Evolutionary conservation across 805 yeast species (phyloP), one percentile per base, ranked within the genome.

Genomic region (Metschnikowia dekortorum): DNA sequence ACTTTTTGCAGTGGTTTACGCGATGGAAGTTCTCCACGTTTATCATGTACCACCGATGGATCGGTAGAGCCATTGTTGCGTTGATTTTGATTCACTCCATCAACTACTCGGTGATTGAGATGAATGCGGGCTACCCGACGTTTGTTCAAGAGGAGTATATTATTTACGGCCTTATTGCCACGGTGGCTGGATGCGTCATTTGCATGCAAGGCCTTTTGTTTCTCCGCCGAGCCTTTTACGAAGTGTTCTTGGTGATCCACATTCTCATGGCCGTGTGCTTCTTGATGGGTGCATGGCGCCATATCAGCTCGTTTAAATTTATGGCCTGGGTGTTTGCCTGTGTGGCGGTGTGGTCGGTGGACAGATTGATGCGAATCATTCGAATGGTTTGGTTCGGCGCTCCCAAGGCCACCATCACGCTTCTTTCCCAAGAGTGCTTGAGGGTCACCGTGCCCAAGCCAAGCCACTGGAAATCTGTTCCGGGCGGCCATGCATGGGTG

Each of bases 401-500:
- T 31, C 76, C 75, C 1, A 53, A 56, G 16, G 68, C 75, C 1
- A 52, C 54, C 7, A 63, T 72, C 8, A 49, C 57, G 2, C 53
- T 72, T 37, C 53, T 68, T 30, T 64, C 68, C 1, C 69, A 68
- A 39, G 75, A 71, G 42, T 69, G 73, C n/a, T 61, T 72, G 41
- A 64, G 68, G 50, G 70, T 72, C 1, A 52, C 55, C 1, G 65
- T 69, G 4, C 72, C 74, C 6, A 69, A 63, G 33, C 76, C 77
- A 18, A 51, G 49, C 8, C 56, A 62, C 55, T 72, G 76, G 77
- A 60, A 61, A 9, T 54, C 71, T 0, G 54, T 63, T 32, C 75
- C 76, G 4, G 76, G 76, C 13, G 72, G 75, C 0, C 73, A 72
- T 56, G 75, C 70, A 3, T 72, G 71, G 56, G 57, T 72, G 44